Percentiles rank a stretch among this genome's conserved stretches.
Conservation (phyloP, 139 green algal species). For the Chlamydomonas sphaeroides region DNA sequence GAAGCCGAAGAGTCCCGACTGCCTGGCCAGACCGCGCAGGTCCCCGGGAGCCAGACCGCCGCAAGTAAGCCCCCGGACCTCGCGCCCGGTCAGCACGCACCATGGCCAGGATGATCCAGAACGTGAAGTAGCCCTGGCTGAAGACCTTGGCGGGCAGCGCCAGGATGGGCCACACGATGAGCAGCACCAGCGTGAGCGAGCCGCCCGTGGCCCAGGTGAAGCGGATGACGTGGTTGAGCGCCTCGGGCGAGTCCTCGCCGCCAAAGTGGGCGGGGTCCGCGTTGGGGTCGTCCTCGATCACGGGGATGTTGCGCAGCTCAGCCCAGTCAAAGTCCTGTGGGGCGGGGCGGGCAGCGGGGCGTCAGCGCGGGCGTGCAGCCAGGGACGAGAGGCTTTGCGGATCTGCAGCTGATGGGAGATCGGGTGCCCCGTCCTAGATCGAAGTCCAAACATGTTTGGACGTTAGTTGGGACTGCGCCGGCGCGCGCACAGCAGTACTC, state of each 20-base stretch:
- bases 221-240: conserved; percentile 42
- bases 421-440: too few relatives aligned
- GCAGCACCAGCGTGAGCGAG: conserved; percentile 67
- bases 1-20: too few relatives aligned
- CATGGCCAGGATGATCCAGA: conserved; percentile 77
- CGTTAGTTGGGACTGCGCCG: too few relatives aligned
- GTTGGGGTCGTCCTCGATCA: conserved; percentile 35
- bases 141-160: conserved; percentile 76
- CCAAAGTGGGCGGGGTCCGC: conserved; percentile 23
- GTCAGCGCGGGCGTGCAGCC: too few relatives aligned
- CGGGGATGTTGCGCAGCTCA: conserved; percentile 48
- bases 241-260: conserved; percentile 52
- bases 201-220: conserved; percentile 64
- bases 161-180: conserved; percentile 76
- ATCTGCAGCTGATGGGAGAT: too few relatives aligned
- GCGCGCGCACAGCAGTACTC: too few relatives aligned
- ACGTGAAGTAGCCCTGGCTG: conserved; percentile 58
- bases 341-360: too few relatives aligned
- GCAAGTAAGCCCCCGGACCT: too few relatives aligned
- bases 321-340: conserved; percentile 57
- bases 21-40: too few relatives aligned
- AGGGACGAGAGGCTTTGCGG: too few relatives aligned
- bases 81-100: background rate
- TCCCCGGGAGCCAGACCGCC: too few relatives aligned
- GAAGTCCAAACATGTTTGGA: too few relatives aligned